phyloP scores from a whole-genome alignment of 305 asterid genomes.

The Stenogyne calaminthoides region DNA sequence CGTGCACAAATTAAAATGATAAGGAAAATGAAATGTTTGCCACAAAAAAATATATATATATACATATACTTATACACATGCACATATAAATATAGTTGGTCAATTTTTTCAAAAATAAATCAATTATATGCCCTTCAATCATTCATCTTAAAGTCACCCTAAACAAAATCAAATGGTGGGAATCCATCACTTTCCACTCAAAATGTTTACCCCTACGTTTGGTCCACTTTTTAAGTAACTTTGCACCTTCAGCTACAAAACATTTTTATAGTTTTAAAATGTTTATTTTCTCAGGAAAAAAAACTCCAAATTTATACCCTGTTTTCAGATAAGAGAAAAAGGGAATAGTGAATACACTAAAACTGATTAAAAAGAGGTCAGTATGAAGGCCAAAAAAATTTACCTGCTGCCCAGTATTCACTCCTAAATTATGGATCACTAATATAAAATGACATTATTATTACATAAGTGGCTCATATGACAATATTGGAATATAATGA shows the following conservation, averaged over 20 bases:
- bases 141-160: constrained; percentile 10
- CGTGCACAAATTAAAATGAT: constrained; percentile 21
- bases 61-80: neutral
- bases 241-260: neutral
- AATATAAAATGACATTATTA: too few relatives aligned
- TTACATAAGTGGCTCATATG: too few relatives aligned
- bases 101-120: constrained; percentile 17
- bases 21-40: constrained; percentile 15
- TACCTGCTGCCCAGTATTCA: too few relatives aligned
- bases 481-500: too few relatives aligned
- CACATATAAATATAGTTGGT: neutral
- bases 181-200: constrained; percentile 15
- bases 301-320: neutral
- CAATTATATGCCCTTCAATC: constrained; percentile 6
- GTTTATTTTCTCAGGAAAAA: neutral
- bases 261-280: neutral
- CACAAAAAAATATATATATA: constrained; percentile 10
- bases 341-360: neutral
- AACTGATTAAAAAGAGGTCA: too few relatives aligned
- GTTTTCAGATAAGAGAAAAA: neutral
- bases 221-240: neutral
- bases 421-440: too few relatives aligned
- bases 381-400: too few relatives aligned
- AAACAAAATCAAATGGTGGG: constrained; percentile 13
- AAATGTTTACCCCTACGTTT: neutral